Base-by-base conservation (phyloP, 768 basidiomycete genomes). In the Hydnum rufescens region DNA sequence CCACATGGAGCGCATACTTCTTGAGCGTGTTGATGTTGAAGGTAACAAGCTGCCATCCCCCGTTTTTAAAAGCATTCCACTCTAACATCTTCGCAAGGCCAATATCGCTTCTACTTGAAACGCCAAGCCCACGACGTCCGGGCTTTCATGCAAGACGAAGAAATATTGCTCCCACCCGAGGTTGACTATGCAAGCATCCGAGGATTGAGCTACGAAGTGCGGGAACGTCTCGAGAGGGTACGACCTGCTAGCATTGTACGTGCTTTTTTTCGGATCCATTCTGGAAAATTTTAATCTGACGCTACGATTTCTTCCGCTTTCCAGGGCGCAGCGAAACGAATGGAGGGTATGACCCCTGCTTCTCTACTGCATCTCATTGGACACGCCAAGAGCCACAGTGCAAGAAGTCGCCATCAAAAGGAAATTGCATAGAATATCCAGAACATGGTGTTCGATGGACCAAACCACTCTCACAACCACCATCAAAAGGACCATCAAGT, bases 311-410 rank as follows among this genome's bases (percentile, higher is more conserved):
- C n/a, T n/a, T n/a, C n/a, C 13, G 16, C 31, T 32, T n/a, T 8
- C 31, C 52, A 89, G 87, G 88, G 88, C n/a, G 82, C 82, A 3
- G 89, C 83, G 16, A 89, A 88, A 63, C 70, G 88, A 26, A 88
- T 92, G 77, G 88, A 92, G 61, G 89, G 89, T 4, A 85, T 92
- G 75, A 93, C 89, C 2, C 88, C 88, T 2, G 72, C 78, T 0
- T 75, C 77, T 0, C 66, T 82, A n/a, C 70, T 87, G 8, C 69
- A 70, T 36, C 62, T 92, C 25, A 66, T 90, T 56, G 74, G 72
- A 58, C 72, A 84, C 61, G 77, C 82, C n/a, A 53, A 43, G 51
- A 54, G 56, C 48, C 42, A 25, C 32, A n/a, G n/a, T n/a, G n/a
- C n/a, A n/a, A n/a, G n/a, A n/a, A n/a, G n/a, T n/a, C n/a, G n/a